Evolutionary conservation across 495 filamentous ascomycete genomes (phyloP).

Genomic region (Chaetomium tenue): DNA sequence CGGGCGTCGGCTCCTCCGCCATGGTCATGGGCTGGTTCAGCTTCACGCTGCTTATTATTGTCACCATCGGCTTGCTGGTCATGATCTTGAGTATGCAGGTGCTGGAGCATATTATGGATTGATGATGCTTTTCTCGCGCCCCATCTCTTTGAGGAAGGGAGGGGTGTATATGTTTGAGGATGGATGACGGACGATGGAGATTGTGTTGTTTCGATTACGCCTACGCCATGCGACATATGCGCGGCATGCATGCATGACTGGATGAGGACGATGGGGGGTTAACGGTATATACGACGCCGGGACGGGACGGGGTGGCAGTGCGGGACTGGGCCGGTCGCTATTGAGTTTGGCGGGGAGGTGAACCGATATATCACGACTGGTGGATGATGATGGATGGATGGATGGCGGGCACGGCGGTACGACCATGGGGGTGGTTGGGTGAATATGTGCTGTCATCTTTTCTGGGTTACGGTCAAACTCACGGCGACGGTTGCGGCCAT

Average conservation of each 20-base stretch:
- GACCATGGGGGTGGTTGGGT: not conserved
- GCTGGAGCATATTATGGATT: constrained; percentile 51
- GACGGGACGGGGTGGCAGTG: too few species aligned
- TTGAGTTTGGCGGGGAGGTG: not conserved
- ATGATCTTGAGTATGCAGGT: constrained; percentile 91
- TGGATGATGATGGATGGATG: constrained; percentile 4
- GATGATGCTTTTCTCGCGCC: constrained; percentile 15
- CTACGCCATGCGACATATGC: not conserved
- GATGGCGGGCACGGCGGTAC: not conserved
- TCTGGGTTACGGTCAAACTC: not conserved
- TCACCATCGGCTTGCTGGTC: constrained; percentile 88
- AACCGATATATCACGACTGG: not conserved
- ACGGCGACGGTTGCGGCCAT: not conserved
- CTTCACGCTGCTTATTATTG: constrained; percentile 85
- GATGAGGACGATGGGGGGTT: constrained; percentile 9
- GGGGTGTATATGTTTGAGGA: not conserved
- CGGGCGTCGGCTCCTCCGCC: constrained; percentile 83
- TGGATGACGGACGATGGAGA: not conserved
- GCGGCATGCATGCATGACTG: constrained; percentile 6
- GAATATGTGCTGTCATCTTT: not conserved
- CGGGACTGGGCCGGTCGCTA: not conserved
- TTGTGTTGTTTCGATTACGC: constrained; percentile 3
- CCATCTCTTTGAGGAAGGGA: not conserved
- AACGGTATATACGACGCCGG: constrained; percentile 6
- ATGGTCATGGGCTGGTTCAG: constrained; percentile 98